Conservation (phyloP, 495 filamentous ascomycete species). For the Penicillium atrosanguineum region DNA sequence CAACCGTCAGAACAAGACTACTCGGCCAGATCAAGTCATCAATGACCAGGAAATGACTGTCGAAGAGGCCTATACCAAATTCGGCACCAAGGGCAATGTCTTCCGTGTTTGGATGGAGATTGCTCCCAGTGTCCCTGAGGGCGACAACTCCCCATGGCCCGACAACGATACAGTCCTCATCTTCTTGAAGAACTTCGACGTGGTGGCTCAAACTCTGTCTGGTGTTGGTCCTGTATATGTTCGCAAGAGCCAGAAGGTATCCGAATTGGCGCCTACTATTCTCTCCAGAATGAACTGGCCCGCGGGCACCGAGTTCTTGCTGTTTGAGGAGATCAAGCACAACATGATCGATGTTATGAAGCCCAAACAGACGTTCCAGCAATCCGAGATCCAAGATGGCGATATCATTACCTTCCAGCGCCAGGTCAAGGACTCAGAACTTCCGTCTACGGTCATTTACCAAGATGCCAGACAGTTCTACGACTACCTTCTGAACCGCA, state of each 20-base stretch:
- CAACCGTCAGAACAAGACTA: slow-evolving; percentile 96
- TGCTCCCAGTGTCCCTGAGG: slow-evolving; percentile 62
- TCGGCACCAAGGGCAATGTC: slow-evolving; percentile 64
- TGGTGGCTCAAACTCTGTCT: slow-evolving; percentile 65
- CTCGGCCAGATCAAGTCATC: slow-evolving; percentile 83
- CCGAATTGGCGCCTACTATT: slow-evolving; percentile 79
- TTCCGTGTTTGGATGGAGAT: slow-evolving; percentile 87
- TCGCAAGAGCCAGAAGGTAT: slow-evolving; percentile 79
- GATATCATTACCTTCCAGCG: slow-evolving; percentile 96
- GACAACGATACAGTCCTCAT: slow-evolving; percentile 68
- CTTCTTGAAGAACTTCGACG: slow-evolving; percentile 91
- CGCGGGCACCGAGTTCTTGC: slow-evolving; percentile 54
- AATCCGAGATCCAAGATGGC: slow-evolving; percentile 93
- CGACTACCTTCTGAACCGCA: slow-evolving; percentile 84
- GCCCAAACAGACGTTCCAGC: slow-evolving; percentile 78
- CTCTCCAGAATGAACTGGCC: slow-evolving; percentile 85
- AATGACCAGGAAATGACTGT: slow-evolving; percentile 73
- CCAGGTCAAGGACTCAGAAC: slow-evolving; percentile 58
- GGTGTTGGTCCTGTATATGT: slow-evolving; percentile 84
- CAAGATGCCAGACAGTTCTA: slow-evolving; percentile 81
- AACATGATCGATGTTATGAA: slow-evolving; percentile 96
- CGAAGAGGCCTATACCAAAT: slow-evolving; percentile 72
- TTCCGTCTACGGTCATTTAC: slow-evolving; percentile 45
- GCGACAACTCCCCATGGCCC: slow-evolving; percentile 63
- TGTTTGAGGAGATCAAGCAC: slow-evolving; percentile 98